A percentile compares a stretch with the other conserved stretches of the same genome.
Evolutionary conservation across 1,284 basidiomycete genomes (phyloP).

Genomic region (Coniferiporia sulphurascens): DNA sequence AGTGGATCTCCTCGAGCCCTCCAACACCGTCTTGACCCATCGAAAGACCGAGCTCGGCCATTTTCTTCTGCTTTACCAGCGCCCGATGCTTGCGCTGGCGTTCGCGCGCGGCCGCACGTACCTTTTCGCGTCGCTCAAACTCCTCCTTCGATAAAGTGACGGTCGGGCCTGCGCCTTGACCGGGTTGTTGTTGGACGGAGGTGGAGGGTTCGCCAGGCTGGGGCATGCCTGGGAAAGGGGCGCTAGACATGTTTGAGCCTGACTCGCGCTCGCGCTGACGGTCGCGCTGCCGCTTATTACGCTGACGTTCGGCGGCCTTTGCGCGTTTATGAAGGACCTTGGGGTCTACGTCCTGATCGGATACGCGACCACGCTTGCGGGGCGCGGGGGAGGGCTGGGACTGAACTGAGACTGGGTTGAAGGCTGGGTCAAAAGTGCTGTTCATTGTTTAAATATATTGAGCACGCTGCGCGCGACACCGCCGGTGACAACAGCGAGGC

Average conservation of each 20-base stretch:
- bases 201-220: constrained; percentile 17
- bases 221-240: constrained; percentile 25
- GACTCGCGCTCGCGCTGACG: constrained; percentile 14
- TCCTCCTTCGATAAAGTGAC: constrained; percentile 43
- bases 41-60: constrained; percentile 70
- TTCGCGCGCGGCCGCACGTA: constrained; percentile 68
- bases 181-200: constrained; percentile 21
- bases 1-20: constrained; percentile 57
- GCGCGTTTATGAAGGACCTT: constrained; percentile 50
- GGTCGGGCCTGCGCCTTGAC: constrained; percentile 17
- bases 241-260: background rate
- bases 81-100: constrained; percentile 74
- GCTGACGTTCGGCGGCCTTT: constrained; percentile 76
- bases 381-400: background rate
- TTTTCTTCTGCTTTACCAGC: constrained; percentile 69
- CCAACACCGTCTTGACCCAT: constrained; percentile 64
- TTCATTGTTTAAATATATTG: background rate
- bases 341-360: constrained; percentile 11
- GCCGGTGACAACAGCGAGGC: background rate
- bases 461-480: background rate
- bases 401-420: constrained; percentile 1
- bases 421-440: constrained; percentile 8
- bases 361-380: constrained; percentile 7
- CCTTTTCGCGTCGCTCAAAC: constrained; percentile 54
- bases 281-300: constrained; percentile 73